A percentile compares a stretch with the other conserved stretches of the same genome.
Evolutionary conservation across 2,329 filamentous ascomycete species (phyloP).

Genomic region (Verticillium longisporum): DNA sequence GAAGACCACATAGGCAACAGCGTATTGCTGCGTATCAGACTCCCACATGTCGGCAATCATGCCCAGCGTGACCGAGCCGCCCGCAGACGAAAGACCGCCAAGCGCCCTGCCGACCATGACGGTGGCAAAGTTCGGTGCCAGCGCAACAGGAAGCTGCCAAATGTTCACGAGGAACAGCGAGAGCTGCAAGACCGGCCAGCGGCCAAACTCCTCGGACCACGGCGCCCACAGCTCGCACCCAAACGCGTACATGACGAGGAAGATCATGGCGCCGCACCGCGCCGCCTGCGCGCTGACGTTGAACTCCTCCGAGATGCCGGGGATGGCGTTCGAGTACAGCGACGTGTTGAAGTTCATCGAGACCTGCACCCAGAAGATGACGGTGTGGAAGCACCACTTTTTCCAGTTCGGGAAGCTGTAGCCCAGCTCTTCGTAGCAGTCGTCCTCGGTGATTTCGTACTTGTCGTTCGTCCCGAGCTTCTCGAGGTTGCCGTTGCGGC

Average conservation of each 20-base stretch:
- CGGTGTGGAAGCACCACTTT: conserved; percentile 67
- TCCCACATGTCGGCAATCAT: conserved; percentile 74
- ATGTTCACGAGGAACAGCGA: conserved; percentile 72
- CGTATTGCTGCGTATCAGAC: conserved; percentile 64
- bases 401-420: conserved; percentile 53
- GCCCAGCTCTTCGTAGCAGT: conserved; percentile 61
- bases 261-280: conserved; percentile 69
- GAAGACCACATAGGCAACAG: conserved; percentile 70
- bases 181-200: conserved; percentile 67
- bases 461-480: conserved; percentile 31
- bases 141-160: conserved; percentile 65
- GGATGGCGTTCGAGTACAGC: conserved; percentile 63
- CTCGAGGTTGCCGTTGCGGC: conserved; percentile 16
- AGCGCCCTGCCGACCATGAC: conserved; percentile 65
- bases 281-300: conserved; percentile 61
- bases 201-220: conserved; percentile 77
- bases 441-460: conserved; percentile 43
- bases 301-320: conserved; percentile 61
- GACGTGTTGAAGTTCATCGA: conserved; percentile 78
- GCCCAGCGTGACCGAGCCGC: conserved; percentile 65
- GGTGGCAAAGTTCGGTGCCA: conserved; percentile 66
- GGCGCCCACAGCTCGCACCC: conserved; percentile 86
- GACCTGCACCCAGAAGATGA: conserved; percentile 67
- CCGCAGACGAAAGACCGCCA: conserved; percentile 64
- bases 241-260: conserved; percentile 74